These are phyloP conservation scores for Clitocybe nebularis DNA, from an alignment of 1,284 basidiomycete genomes.

Conservation along the genomic window DNA sequence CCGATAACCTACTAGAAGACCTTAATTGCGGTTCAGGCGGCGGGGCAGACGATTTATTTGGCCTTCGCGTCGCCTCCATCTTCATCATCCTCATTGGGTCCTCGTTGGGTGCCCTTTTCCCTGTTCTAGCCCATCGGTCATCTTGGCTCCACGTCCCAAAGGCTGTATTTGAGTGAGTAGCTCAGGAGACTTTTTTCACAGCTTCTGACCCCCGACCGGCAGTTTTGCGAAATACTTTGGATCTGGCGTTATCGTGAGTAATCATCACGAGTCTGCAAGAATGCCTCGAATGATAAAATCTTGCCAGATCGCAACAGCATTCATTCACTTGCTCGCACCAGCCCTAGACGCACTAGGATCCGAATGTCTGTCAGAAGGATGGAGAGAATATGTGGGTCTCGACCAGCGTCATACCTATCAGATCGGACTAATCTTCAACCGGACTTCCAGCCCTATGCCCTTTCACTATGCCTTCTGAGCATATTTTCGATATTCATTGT, in stretches of 20 bases:
- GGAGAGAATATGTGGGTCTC: constrained; percentile 71
- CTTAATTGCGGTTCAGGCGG: constrained; percentile 29
- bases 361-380: constrained; percentile 67
- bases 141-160: constrained; percentile 60
- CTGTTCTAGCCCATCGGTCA: constrained; percentile 68
- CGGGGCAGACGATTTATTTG: constrained; percentile 28
- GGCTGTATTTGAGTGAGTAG: constrained; percentile 67
- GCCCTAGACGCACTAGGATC: constrained; percentile 71
- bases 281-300: too few relatives aligned
- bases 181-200: constrained; percentile 4
- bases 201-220: constrained; percentile 1
- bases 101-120: constrained; percentile 74
- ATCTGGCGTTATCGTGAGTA: constrained; percentile 81
- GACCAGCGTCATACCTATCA: too few relatives aligned
- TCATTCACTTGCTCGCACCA: constrained; percentile 82
- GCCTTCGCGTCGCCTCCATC: constrained; percentile 77
- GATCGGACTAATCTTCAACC: constrained; percentile 1
- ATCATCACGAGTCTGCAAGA: too few relatives aligned
- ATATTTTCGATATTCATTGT: constrained; percentile 84
- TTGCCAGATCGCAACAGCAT: constrained; percentile 81
- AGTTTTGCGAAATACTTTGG: constrained; percentile 96
- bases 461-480: constrained; percentile 76
- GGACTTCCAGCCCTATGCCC: constrained; percentile 62
- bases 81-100: constrained; percentile 83
- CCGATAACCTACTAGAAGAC: constrained; percentile 13